Evolutionary conservation across 345 rosid genomes (phyloP).

Genomic region (Dipteronia sinensis): DNA sequence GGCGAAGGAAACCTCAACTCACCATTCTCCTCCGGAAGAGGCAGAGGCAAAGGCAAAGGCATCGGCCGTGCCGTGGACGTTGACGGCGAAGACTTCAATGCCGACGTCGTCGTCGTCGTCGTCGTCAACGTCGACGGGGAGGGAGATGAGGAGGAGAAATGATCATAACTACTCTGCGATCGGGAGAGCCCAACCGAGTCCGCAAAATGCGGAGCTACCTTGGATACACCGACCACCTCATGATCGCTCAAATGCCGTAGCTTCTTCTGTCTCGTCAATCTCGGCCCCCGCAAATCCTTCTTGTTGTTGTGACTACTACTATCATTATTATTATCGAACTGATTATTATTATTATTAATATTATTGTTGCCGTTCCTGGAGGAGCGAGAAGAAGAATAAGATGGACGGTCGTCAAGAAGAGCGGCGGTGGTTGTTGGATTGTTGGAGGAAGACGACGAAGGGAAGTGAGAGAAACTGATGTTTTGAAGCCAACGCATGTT

Average conservation of each 20-base stretch:
- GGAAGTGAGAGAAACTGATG: constrained; percentile 52
- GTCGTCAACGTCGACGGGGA: too few species aligned
- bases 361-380: neutral
- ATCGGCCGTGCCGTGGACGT: constrained; percentile 40
- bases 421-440: constrained; percentile 16
- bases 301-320: neutral
- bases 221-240: constrained; percentile 35
- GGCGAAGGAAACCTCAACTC: constrained; percentile 41
- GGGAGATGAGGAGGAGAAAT: constrained; percentile 4
- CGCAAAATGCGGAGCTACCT: constrained; percentile 18
- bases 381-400: constrained; percentile 28
- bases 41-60: constrained; percentile 69
- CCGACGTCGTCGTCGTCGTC: neutral
- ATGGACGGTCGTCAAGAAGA: constrained; percentile 30
- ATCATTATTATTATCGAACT: too few species aligned
- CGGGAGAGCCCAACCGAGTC: constrained; percentile 26
- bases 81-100: constrained; percentile 15
- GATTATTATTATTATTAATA: neutral
- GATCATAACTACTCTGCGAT: constrained; percentile 34
- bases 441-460: constrained; percentile 25
- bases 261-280: constrained; percentile 60
- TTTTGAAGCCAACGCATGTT: constrained; percentile 81
- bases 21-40: constrained; percentile 45
- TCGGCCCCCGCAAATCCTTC: constrained; percentile 28
- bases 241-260: constrained; percentile 55